phyloP scores from a whole-genome alignment of 2,329 filamentous ascomycete genomes.

The Beauveria scarabaeidicola region DNA sequence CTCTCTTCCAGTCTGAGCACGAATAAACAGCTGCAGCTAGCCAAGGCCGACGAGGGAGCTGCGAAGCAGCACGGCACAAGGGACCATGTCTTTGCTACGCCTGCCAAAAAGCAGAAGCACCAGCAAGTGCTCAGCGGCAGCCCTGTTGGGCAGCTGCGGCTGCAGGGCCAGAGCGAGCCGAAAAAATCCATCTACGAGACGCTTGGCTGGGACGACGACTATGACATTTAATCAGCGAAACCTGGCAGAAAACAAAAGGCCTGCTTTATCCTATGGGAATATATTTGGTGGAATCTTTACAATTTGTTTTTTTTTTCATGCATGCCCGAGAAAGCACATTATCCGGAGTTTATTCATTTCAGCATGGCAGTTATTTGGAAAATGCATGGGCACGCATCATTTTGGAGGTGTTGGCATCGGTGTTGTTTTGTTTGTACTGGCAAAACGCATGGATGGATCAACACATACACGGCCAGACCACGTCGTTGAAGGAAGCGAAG shows the following conservation, averaged over 20 bases:
- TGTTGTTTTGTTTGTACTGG: neutral
- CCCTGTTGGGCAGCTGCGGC: conserved; percentile 13
- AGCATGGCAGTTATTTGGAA: neutral
- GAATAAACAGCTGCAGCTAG: neutral
- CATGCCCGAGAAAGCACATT: neutral
- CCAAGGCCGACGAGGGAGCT: conserved; percentile 13
- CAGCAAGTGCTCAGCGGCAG: conserved; percentile 13
- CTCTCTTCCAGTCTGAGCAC: conserved; percentile 13
- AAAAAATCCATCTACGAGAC: conserved; percentile 42
- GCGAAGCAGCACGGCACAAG: too few species aligned
- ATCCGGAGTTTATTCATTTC: conserved; percentile 1
- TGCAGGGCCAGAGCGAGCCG: conserved; percentile 13
- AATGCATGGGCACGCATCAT: neutral
- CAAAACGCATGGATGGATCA: neutral
- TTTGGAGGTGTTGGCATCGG: neutral
- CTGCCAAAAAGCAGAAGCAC: conserved; percentile 26
- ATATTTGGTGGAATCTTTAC: neutral
- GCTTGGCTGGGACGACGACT: conserved; percentile 51
- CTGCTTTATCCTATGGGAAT: neutral
- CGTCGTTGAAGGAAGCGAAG: neutral
- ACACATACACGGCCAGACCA: neutral
- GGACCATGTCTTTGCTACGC: conserved; percentile 27
- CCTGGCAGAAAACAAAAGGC: neutral
- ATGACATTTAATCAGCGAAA: conserved; percentile 36
- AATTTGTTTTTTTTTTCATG: neutral